These are phyloP conservation scores for Solanum bukasovii DNA, from an alignment of 257 asterid species.

Conservation along the genomic window DNA sequence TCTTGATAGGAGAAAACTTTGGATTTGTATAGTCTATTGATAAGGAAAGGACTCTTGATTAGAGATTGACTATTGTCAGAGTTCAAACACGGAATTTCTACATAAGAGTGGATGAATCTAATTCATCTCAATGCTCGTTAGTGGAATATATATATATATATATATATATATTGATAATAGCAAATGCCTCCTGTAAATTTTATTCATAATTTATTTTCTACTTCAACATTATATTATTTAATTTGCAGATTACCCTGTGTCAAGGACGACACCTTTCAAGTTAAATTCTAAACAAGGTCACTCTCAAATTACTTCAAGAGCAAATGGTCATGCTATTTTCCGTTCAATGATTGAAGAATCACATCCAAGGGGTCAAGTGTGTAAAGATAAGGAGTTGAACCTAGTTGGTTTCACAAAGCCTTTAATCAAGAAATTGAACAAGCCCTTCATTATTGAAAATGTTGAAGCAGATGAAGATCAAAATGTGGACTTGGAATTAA, in stretches of 20 bases:
- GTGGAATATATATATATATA: no score
- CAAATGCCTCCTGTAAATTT: background rate
- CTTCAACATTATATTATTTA: background rate
- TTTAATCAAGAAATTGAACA: background rate
- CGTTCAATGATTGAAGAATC: background rate
- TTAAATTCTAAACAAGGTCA: background rate
- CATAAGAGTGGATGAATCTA: background rate
- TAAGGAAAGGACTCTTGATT: no score
- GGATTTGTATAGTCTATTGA: background rate
- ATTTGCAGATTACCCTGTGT: background rate
- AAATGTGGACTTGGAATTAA: background rate
- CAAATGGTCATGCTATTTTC: background rate
- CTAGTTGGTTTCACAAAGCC: background rate
- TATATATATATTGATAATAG: no score
- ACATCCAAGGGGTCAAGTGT: background rate
- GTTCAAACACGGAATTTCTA: background rate
- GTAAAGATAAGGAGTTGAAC: background rate
- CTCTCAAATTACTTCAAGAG: background rate
- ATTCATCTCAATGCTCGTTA: background rate
- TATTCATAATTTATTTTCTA: background rate
- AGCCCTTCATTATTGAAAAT: background rate
- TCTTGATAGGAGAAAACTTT: background rate
- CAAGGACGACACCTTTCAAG: background rate
- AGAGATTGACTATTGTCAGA: background rate
- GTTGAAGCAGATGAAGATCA: background rate